Conservation (phyloP, 306 rosid genomes). For the Rubus idaeus region DNA sequence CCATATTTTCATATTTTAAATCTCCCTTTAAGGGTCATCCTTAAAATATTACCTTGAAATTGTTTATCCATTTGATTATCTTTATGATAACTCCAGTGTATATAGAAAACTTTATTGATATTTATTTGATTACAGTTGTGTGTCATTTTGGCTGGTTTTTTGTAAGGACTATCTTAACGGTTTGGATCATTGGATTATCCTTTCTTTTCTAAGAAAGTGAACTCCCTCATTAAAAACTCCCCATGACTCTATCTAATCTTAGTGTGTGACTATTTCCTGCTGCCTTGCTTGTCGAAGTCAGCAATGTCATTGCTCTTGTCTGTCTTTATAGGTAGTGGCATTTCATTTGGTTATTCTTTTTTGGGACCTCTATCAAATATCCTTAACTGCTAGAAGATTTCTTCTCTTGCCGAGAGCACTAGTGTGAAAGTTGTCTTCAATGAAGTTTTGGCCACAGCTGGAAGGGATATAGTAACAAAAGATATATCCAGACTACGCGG, state of each 20-base stretch:
- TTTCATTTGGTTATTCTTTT: background rate
- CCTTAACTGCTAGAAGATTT: conserved; percentile 75
- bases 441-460: conserved; percentile 87
- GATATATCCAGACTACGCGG: conserved; percentile 93
- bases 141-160: background rate
- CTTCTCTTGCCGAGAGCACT: conserved; percentile 89
- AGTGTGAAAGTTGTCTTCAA: conserved; percentile 76
- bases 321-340: background rate
- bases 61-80: background rate
- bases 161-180: no score
- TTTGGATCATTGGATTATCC: no score
- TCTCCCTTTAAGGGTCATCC: background rate
- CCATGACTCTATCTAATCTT: background rate
- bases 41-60: background rate
- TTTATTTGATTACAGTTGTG: background rate
- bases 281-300: background rate
- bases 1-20: background rate
- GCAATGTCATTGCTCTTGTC: background rate
- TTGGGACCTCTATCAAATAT: conserved; percentile 10
- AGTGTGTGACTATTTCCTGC: background rate
- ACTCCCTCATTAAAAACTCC: background rate
- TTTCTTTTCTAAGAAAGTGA: background rate
- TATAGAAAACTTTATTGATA: background rate
- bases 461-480: conserved; percentile 82
- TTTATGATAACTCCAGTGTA: background rate